phyloP scores from a whole-genome alignment of 2,329 filamentous ascomycete species.

The Ophiostoma sp. region DNA sequence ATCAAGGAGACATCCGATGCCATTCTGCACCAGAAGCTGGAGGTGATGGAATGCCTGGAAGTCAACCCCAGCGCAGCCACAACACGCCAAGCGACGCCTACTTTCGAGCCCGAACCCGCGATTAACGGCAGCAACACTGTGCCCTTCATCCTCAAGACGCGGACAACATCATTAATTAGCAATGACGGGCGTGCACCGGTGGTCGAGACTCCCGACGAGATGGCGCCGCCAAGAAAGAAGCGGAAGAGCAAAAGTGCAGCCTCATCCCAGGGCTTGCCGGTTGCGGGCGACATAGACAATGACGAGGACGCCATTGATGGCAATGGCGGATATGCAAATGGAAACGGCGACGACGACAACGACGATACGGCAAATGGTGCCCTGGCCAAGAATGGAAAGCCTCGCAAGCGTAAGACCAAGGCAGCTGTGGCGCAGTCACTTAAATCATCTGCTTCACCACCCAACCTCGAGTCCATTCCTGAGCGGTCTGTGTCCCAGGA shows the following conservation, averaged over 20 bases:
- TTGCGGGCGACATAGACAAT: slow-evolving; percentile 24
- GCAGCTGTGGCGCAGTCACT: neutral
- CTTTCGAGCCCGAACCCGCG: slow-evolving; percentile 19
- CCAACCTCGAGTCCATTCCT: neutral
- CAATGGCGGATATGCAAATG: neutral
- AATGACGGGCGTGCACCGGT: slow-evolving; percentile 27
- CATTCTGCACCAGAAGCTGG: slow-evolving; percentile 50
- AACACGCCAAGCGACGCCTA: slow-evolving; percentile 55
- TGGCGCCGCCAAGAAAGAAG: slow-evolving; percentile 46
- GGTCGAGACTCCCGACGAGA: slow-evolving; percentile 22
- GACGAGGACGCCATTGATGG: slow-evolving; percentile 4
- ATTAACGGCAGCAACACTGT: slow-evolving; percentile 16
- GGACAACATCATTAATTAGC: slow-evolving; percentile 28
- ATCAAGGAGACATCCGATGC: slow-evolving; percentile 54
- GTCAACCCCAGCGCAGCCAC: slow-evolving; percentile 53
- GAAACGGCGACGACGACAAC: neutral
- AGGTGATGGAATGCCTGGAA: slow-evolving; percentile 53
- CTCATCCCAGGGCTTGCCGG: neutral
- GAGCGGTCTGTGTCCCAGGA: neutral
- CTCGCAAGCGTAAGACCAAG: slow-evolving; percentile 21
- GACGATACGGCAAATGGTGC: neutral
- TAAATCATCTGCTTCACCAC: slow-evolving; percentile 16
- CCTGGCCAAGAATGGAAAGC: slow-evolving; percentile 6
- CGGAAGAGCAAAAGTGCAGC: slow-evolving; percentile 45
- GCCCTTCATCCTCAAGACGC: slow-evolving; percentile 28